These are phyloP conservation scores for Blastobotrys arbuscula DNA, from an alignment of 1,139 yeast species.

Conservation along the genomic window DNA sequence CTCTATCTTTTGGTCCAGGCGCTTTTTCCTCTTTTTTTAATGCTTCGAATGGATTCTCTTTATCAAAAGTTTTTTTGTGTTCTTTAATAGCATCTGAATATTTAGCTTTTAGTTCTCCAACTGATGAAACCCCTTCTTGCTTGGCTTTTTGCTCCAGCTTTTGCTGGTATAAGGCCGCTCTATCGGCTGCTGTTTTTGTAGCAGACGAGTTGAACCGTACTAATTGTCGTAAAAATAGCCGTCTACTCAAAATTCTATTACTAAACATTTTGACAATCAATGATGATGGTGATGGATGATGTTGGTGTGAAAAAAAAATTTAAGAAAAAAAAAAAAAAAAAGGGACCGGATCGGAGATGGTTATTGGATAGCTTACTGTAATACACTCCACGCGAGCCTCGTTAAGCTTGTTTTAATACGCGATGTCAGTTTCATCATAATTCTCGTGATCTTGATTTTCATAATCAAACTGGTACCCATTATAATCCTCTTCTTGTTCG, in stretches of 20 bases:
- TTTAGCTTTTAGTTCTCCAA: conserved; percentile 59
- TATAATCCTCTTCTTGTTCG: conserved; percentile 26
- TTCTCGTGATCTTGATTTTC: not conserved
- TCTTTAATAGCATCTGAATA: conserved; percentile 56
- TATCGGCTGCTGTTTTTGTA: not conserved
- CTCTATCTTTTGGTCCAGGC: conserved; percentile 27
- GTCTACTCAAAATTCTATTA: not conserved
- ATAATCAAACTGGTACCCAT: not conserved
- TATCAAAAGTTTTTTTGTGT: conserved; percentile 51
- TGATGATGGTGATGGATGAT: not conserved
- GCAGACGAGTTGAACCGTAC: not conserved
- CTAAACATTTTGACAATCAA: not conserved
- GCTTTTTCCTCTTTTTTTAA: conserved; percentile 48
- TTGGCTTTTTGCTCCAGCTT: conserved; percentile 6
- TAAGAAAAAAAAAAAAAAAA: not conserved
- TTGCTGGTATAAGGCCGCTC: not conserved
- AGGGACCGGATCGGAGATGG: not conserved
- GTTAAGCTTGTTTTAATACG: not conserved
- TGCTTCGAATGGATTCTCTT: conserved; percentile 51
- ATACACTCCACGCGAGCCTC: not conserved
- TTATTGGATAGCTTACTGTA: not conserved
- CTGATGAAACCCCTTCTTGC: conserved; percentile 40
- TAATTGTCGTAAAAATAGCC: not conserved
- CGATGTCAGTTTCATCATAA: conserved; percentile 1
- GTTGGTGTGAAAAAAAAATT: not conserved